A percentile compares a stretch with the other conserved stretches of the same genome.
Conservation (phyloP, 2,329 filamentous ascomycete species). For the Hyphodiscus sp. region DNA sequence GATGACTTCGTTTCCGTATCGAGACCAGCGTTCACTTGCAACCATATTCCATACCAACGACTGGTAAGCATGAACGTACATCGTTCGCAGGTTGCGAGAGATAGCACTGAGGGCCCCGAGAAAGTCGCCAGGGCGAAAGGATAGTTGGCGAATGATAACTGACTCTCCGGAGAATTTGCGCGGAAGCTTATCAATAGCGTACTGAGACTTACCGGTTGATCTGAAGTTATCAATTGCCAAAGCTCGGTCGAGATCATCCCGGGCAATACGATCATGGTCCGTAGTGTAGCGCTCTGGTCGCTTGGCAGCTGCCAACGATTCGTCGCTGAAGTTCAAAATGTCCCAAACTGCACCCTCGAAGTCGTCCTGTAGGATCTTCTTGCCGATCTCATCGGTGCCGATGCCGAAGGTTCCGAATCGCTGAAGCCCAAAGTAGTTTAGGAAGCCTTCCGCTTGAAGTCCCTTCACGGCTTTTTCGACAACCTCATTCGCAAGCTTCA, state of each 20-base stretch:
- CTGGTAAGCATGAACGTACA: slow-evolving; percentile 98
- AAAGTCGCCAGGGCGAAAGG: slow-evolving; percentile 53
- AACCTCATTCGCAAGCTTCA: slow-evolving; percentile 39
- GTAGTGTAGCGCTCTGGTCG: slow-evolving; percentile 34
- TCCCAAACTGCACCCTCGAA: slow-evolving; percentile 73
- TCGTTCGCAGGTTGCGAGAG: slow-evolving; percentile 73
- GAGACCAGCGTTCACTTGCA: slow-evolving; percentile 72
- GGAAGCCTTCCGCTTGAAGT: slow-evolving; percentile 71
- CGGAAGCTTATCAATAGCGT: slow-evolving; percentile 65
- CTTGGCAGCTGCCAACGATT: slow-evolving; percentile 51
- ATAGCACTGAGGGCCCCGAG: slow-evolving; percentile 76
- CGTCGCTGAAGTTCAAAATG: slow-evolving; percentile 66
- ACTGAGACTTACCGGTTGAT: slow-evolving; percentile 48
- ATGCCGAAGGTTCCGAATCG: slow-evolving; percentile 85
- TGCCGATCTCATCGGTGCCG: slow-evolving; percentile 79
- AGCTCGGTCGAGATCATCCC: slow-evolving; percentile 75
- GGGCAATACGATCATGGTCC: slow-evolving; percentile 45
- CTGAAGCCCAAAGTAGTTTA: slow-evolving; percentile 98
- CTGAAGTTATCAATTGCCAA: slow-evolving; percentile 71
- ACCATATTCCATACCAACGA: slow-evolving; percentile 89
- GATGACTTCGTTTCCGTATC: slow-evolving; percentile 67
- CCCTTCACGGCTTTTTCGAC: slow-evolving; percentile 56
- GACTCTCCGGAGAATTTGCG: slow-evolving; percentile 75
- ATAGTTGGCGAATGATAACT: slow-evolving; percentile 71
- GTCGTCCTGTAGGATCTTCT: slow-evolving; percentile 75